These are phyloP conservation scores for Oxytropis ochrocephala DNA, from an alignment of 306 rosid genomes.

Conservation along the genomic window DNA sequence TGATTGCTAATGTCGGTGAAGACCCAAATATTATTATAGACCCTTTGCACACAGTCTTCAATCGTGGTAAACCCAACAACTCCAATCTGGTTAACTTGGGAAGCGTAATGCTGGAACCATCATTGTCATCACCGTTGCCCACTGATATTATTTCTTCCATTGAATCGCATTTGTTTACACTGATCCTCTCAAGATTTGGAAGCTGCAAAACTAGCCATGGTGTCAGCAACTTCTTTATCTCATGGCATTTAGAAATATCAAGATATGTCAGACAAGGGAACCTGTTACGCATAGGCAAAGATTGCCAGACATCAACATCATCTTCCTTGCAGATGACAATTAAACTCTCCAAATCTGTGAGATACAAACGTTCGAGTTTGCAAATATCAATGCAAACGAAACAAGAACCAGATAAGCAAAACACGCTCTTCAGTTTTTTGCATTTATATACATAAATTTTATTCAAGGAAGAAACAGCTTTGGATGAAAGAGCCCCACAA, in stretches of 20 bases:
- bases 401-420: conserved; percentile 2
- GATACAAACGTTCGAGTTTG: not conserved
- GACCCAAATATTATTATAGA: not conserved
- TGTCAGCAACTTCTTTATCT: conserved; percentile 3
- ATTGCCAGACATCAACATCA: not conserved
- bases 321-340: not conserved
- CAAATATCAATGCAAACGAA: not conserved
- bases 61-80: not conserved
- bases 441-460: rapidly evolving
- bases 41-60: not conserved
- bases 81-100: not conserved
- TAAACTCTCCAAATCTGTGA: not conserved
- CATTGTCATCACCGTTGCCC: not conserved
- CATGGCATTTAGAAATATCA: not conserved
- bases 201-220: not conserved
- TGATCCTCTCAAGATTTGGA: not conserved
- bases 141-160: not conserved
- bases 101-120: not conserved
- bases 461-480: not conserved
- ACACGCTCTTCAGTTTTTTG: not conserved
- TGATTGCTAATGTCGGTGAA: not conserved
- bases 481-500: not conserved
- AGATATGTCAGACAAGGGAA: conserved; percentile 3
- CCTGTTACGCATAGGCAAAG: not conserved
- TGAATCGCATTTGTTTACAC: rapidly evolving